Evolutionary conservation across 257 asterid species (phyloP).

Genomic region (Solanum dulcamara): DNA sequence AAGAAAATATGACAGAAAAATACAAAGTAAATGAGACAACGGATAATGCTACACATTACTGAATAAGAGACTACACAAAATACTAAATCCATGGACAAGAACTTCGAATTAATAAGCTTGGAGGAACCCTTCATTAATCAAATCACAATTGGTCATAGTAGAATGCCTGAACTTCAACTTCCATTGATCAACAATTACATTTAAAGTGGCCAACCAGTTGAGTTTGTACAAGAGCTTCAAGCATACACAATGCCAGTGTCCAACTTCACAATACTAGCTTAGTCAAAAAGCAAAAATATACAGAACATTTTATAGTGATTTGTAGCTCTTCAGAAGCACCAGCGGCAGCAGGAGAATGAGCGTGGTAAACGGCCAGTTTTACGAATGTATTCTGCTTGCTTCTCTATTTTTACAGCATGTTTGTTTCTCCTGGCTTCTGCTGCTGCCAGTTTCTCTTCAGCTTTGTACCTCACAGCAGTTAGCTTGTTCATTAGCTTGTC

Average conservation of each 20-base stretch:
- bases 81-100: not conserved
- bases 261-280: not conserved
- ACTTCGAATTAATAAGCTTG: not conserved
- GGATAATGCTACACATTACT: not conserved
- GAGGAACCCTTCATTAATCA: not conserved
- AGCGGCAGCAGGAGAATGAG: constrained; percentile 16
- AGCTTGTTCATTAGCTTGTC: constrained; percentile 27
- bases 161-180: not conserved
- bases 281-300: not conserved
- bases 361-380: constrained; percentile 21
- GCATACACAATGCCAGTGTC: not conserved
- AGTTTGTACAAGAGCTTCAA: not conserved
- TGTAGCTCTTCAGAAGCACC: constrained; percentile 11
- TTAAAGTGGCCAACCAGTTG: not conserved
- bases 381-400: constrained; percentile 24
- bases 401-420: constrained; percentile 14
- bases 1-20: not conserved
- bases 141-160: not conserved
- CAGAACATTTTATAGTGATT: not conserved
- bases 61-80: not conserved
- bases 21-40: not conserved
- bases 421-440: constrained; percentile 18
- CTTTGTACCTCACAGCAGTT: constrained; percentile 20
- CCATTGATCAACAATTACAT: not conserved
- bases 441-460: constrained; percentile 13